phyloP scores from a whole-genome alignment of 495 filamentous ascomycete species.

The Paragyromitra xinjiangensis region DNA sequence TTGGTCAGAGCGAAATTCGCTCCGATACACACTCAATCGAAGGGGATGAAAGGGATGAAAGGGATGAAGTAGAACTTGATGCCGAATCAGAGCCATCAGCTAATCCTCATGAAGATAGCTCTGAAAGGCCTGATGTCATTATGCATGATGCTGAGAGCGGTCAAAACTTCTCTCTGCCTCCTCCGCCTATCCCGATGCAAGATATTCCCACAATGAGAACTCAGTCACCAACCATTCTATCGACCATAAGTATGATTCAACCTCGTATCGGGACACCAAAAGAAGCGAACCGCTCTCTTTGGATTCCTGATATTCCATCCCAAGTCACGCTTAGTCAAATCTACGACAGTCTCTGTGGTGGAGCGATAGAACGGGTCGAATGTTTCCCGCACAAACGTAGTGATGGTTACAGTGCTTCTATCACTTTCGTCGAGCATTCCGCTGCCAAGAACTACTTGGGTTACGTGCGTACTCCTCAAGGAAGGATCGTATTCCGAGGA shows the following conservation, averaged over 20 bases:
- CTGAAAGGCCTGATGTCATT: background rate
- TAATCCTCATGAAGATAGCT: background rate
- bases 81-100: background rate
- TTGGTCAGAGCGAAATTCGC: slow-evolving; percentile 1
- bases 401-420: slow-evolving; percentile 2
- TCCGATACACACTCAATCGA: background rate
- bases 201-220: background rate
- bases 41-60: background rate
- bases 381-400: background rate
- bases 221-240: background rate
- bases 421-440: slow-evolving; percentile 17
- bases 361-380: slow-evolving; percentile 29
- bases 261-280: background rate
- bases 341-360: slow-evolving; percentile 3
- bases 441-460: slow-evolving; percentile 1
- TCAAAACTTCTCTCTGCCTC: background rate
- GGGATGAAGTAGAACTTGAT: background rate
- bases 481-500: slow-evolving; percentile 2
- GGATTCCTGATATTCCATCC: slow-evolving; percentile 1
- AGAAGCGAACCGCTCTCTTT: slow-evolving; percentile 7
- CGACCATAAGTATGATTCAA: background rate
- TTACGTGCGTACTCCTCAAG: slow-evolving; percentile 3
- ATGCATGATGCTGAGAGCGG: background rate
- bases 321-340: background rate
- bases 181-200: background rate